phyloP scores from a whole-genome alignment of 1,139 yeast genomes.

The Kurtzmaniella quercitrusa region DNA sequence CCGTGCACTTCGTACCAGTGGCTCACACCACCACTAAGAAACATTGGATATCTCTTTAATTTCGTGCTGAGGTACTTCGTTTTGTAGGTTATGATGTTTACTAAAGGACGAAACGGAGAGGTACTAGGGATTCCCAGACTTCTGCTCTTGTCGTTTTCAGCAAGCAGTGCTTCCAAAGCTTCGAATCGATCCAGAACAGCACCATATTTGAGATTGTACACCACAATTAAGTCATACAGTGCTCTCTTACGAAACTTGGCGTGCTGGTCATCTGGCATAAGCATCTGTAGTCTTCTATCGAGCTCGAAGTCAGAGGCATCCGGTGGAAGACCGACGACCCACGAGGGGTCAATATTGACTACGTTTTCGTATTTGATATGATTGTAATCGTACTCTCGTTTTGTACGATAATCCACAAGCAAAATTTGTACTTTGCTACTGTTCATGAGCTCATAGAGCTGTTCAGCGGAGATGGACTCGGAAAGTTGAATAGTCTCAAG shows the following conservation, averaged over 20 bases:
- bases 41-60: conserved; percentile 30
- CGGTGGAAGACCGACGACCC: conserved; percentile 21
- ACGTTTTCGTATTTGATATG: conserved; percentile 56
- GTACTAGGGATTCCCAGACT: conserved; percentile 26
- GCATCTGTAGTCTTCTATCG: conserved; percentile 51
- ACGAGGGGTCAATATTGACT: conserved; percentile 70
- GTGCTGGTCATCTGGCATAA: conserved; percentile 52
- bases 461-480: conserved; percentile 24
- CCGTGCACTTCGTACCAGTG: conserved; percentile 35
- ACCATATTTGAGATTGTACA: conserved; percentile 49
- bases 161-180: conserved; percentile 18
- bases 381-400: conserved; percentile 51
- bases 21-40: conserved; percentile 40
- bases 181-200: conserved; percentile 19
- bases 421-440: conserved; percentile 23
- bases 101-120: conserved; percentile 44
- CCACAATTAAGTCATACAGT: conserved; percentile 55
- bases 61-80: conserved; percentile 34
- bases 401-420: conserved; percentile 62
- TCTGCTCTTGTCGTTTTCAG: conserved; percentile 12
- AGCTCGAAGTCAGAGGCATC: conserved; percentile 55
- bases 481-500: conserved; percentile 13
- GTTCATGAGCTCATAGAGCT: conserved; percentile 17
- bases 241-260: conserved; percentile 47
- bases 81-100: conserved; percentile 47